Percentiles rank a stretch among this genome's conserved stretches.
These are phyloP conservation scores for Actinomortierella wolfii DNA, from an alignment of 371 early-diverging fungal genomes.

Conservation along the genomic window DNA sequence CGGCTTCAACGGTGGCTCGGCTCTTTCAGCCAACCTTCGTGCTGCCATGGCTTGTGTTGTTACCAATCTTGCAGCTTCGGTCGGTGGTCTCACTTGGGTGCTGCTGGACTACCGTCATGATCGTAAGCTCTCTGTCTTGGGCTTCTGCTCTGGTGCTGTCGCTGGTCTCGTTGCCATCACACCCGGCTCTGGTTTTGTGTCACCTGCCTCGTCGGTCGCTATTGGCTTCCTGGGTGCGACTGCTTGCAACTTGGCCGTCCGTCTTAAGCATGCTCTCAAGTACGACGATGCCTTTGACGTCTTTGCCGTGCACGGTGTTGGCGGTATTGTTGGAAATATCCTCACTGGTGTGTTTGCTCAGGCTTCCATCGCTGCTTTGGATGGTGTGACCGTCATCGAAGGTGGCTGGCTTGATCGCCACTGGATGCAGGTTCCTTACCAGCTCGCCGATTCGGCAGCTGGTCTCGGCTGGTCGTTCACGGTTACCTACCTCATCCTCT, in stretches of 20 bases:
- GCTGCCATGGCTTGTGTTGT: slow-evolving; percentile 86
- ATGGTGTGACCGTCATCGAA: slow-evolving; percentile 64
- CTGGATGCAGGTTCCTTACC: slow-evolving; percentile 81
- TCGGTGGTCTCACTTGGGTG: slow-evolving; percentile 88
- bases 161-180: slow-evolving; percentile 94
- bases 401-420: slow-evolving; percentile 90
- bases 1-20: slow-evolving; percentile 91
- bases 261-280: slow-evolving; percentile 77
- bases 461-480: slow-evolving; percentile 83
- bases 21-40: slow-evolving; percentile 76
- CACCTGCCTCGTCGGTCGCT: slow-evolving; percentile 80
- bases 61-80: slow-evolving; percentile 85
- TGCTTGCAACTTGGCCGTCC: slow-evolving; percentile 77
- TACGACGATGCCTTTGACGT: slow-evolving; percentile 91
- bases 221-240: slow-evolving; percentile 80
- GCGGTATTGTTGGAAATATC: slow-evolving; percentile 85
- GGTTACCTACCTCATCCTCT: slow-evolving; percentile 74
- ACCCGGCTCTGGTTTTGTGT: slow-evolving; percentile 89
- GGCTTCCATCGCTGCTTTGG: slow-evolving; percentile 69
- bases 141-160: slow-evolving; percentile 92
- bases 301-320: slow-evolving; percentile 88
- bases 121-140: slow-evolving; percentile 82
- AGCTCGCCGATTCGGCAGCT: slow-evolving; percentile 77
- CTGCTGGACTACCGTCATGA: slow-evolving; percentile 77
- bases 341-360: slow-evolving; percentile 93